A percentile compares a stretch with the other conserved stretches of the same genome.
These are phyloP conservation scores for Abelmoschus esculentus DNA, from an alignment of 345 rosid species.

Conservation along the genomic window DNA sequence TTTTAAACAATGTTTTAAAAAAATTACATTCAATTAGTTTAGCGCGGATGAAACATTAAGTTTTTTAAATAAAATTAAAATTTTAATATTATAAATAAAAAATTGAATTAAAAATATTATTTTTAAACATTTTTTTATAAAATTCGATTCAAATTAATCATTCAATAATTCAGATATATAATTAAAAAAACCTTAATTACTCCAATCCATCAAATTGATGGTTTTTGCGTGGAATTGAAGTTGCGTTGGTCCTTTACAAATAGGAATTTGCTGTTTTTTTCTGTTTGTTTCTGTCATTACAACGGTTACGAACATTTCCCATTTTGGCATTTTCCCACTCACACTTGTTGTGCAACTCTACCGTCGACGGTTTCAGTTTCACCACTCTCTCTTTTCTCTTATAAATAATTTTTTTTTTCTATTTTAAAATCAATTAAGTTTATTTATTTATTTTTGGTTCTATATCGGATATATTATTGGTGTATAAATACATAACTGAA, in stretches of 20 bases:
- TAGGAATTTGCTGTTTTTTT: not conserved
- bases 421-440: not conserved
- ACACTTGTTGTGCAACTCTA: not conserved
- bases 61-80: too few species aligned
- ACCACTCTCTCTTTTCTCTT: too few species aligned
- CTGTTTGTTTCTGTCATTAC: not conserved
- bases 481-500: not conserved
- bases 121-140: too few species aligned
- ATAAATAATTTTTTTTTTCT: not conserved
- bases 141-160: too few species aligned
- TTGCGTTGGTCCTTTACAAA: not conserved
- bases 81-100: too few species aligned
- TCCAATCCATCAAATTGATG: not conserved
- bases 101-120: too few species aligned
- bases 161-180: too few species aligned
- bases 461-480: not conserved
- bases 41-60: too few species aligned
- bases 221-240: not conserved
- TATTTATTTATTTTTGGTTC: too few species aligned
- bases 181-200: not conserved
- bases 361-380: not conserved
- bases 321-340: not conserved
- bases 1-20: too few species aligned
- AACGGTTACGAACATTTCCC: not conserved
- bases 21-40: too few species aligned